Evolutionary conservation across 768 basidiomycete genomes (phyloP).

Genomic region (Paxillus rubicundulus): DNA sequence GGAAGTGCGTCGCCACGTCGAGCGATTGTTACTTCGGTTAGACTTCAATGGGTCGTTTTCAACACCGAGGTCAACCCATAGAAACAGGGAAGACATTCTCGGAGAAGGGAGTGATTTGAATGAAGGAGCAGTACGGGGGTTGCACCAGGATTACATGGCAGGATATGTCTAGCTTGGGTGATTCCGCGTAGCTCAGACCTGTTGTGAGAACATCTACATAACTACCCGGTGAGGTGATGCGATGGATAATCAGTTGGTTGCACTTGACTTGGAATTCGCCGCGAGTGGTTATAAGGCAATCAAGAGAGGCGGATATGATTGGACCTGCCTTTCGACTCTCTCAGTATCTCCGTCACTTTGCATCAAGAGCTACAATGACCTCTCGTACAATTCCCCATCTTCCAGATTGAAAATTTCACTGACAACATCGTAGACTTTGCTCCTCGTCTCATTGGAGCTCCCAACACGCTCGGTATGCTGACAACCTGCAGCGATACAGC

Average conservation of each 20-base stretch:
- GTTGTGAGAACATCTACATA: background rate
- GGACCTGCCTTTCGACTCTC: slow-evolving; percentile 46
- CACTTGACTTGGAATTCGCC: background rate
- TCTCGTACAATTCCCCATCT: slow-evolving; percentile 15
- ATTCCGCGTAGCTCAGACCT: background rate
- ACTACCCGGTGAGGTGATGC: background rate
- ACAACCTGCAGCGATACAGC: slow-evolving; percentile 7
- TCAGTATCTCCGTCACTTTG: slow-evolving; percentile 61
- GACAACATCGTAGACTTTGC: slow-evolving; percentile 52
- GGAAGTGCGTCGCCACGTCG: slow-evolving; percentile 75
- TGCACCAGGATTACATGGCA: background rate
- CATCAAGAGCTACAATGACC: slow-evolving; percentile 47
- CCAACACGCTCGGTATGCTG: slow-evolving; percentile 86
- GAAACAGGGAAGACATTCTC: slow-evolving; percentile 39
- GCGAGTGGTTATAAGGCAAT: background rate
- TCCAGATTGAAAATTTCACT: background rate
- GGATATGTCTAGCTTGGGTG: too few species aligned
- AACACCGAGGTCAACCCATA: slow-evolving; percentile 34
- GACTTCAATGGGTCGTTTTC: slow-evolving; percentile 85
- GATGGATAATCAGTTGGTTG: background rate
- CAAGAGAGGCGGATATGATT: slow-evolving; percentile 24
- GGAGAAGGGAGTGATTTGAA: slow-evolving; percentile 31
- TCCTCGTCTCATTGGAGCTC: slow-evolving; percentile 77
- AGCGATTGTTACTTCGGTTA: slow-evolving; percentile 74
- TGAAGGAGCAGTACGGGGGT: background rate